phyloP scores from a whole-genome alignment of 139 green algal genomes.

The Yamagishiella unicocca region DNA sequence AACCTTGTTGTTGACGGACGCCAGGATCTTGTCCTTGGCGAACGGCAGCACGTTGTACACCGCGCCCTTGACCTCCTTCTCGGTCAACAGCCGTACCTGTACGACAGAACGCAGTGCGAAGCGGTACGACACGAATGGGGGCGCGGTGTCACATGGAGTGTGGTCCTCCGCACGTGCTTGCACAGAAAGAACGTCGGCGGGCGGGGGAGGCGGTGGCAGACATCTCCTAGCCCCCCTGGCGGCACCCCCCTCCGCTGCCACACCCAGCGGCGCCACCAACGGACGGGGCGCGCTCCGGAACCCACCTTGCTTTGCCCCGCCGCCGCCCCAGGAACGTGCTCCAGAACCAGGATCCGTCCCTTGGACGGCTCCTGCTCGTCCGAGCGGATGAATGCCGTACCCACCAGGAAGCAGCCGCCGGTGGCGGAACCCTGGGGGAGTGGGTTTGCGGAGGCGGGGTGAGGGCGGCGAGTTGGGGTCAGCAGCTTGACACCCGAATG shows the following conservation, averaged over 20 bases:
- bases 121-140: background rate
- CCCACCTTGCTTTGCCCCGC: background rate
- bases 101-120: background rate
- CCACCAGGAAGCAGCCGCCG: constrained; percentile 86
- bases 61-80: constrained; percentile 89
- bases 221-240: too few species aligned
- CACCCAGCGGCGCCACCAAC: too few species aligned
- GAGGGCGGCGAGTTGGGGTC: background rate
- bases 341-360: constrained; percentile 69
- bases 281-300: background rate
- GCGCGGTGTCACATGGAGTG: too few species aligned
- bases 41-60: constrained; percentile 85
- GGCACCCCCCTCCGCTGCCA: too few species aligned
- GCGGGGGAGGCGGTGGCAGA: too few species aligned
- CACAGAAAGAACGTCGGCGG: too few species aligned
- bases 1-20: constrained; percentile 94
- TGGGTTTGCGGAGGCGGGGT: background rate
- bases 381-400: constrained; percentile 78
- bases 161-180: too few species aligned
- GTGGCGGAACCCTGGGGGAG: background rate
- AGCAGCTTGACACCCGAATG: too few species aligned
- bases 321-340: constrained; percentile 12
- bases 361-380: constrained; percentile 90
- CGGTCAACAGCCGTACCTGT: constrained; percentile 71
- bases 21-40: constrained; percentile 81